Percentiles rank a stretch among this genome's conserved stretches.
These are phyloP conservation scores for Lepidium africanum DNA, from an alignment of 345 rosid species.

Conservation along the genomic window DNA sequence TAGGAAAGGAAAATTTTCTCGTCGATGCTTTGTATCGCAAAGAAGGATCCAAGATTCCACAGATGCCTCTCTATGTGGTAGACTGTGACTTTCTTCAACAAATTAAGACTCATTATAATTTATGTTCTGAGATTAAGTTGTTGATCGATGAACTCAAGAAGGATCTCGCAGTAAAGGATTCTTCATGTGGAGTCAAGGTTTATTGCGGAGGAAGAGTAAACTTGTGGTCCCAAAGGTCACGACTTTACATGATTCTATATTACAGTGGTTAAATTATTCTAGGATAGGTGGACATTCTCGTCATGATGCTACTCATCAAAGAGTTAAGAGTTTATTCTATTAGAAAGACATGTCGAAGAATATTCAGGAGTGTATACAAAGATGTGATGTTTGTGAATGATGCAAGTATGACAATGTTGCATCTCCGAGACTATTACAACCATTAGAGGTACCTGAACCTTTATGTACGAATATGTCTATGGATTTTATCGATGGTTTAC, in stretches of 20 bases:
- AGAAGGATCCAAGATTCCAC: background rate
- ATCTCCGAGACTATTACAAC: too few species aligned
- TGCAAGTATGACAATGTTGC: too few species aligned
- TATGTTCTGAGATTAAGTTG: fast-evolving
- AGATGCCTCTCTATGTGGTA: background rate
- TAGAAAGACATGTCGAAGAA: background rate
- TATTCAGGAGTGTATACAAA: too few species aligned
- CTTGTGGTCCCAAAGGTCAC: background rate
- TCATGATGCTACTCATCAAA: background rate
- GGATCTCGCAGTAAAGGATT: background rate
- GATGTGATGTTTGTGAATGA: too few species aligned
- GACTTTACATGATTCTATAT: fast-evolving
- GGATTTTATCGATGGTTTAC: too few species aligned
- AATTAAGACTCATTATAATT: background rate
- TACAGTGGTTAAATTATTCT: background rate
- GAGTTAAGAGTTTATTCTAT: background rate
- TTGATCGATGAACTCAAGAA: too few species aligned
- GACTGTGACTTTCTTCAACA: background rate
- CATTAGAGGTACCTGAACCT: too few species aligned
- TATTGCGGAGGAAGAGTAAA: background rate
- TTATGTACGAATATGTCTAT: too few species aligned
- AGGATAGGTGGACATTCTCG: background rate
- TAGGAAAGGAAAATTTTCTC: background rate
- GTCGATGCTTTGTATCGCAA: background rate
- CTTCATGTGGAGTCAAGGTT: fast-evolving